These are phyloP conservation scores for Sporothrix brasiliensis DNA, from an alignment of 2,329 filamentous ascomycete species.

Conservation along the genomic window DNA sequence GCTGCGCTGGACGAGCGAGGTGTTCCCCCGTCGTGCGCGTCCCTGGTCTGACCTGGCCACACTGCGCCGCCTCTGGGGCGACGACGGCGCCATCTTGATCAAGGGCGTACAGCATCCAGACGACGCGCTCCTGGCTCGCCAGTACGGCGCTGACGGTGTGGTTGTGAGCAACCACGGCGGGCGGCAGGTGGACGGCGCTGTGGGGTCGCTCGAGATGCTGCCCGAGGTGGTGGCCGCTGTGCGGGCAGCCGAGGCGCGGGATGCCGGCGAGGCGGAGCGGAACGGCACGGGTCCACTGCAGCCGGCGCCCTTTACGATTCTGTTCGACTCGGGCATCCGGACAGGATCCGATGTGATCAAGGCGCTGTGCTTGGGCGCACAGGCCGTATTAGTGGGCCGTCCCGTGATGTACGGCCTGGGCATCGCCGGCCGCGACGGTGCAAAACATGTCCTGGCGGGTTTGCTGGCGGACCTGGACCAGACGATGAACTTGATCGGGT, in stretches of 20 bases:
- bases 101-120: slow-evolving; percentile 60
- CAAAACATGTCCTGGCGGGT: slow-evolving; percentile 54
- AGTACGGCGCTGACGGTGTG: slow-evolving; percentile 53
- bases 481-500: slow-evolving; percentile 58
- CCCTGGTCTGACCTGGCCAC: slow-evolving; percentile 65
- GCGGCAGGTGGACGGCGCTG: slow-evolving; percentile 59
- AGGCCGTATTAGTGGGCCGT: slow-evolving; percentile 59
- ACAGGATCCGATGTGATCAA: slow-evolving; percentile 62
- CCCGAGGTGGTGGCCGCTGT: slow-evolving; percentile 65
- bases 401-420: slow-evolving; percentile 62
- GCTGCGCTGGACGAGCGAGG: slow-evolving; percentile 55
- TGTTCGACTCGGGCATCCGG: slow-evolving; percentile 63
- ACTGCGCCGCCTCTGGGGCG: slow-evolving; percentile 57
- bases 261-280: background rate
- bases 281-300: background rate
- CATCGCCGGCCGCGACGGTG: slow-evolving; percentile 58
- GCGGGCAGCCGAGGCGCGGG: slow-evolving; percentile 53
- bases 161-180: slow-evolving; percentile 62
- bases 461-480: slow-evolving; percentile 58
- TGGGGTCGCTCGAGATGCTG: slow-evolving; percentile 59
- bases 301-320: slow-evolving; percentile 47
- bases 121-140: slow-evolving; percentile 52
- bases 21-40: slow-evolving; percentile 57
- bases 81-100: slow-evolving; percentile 61
- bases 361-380: slow-evolving; percentile 58